phyloP scores from a whole-genome alignment of 257 asterid genomes.

The Primulina eburnea region DNA sequence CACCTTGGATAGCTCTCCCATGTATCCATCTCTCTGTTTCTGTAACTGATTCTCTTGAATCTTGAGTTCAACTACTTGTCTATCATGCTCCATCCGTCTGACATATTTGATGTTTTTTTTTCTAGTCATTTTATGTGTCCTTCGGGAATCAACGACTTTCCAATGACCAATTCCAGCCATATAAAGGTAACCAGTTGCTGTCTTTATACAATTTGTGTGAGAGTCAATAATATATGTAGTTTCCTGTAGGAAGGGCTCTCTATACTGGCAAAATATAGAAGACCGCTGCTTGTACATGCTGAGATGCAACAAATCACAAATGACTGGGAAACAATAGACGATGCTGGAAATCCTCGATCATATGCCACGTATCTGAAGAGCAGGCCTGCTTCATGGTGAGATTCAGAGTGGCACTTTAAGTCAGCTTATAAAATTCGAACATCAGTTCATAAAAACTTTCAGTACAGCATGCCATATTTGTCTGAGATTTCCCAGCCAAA shows the following conservation, averaged over 20 bases:
- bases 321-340: conserved; percentile 31
- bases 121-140: conserved; percentile 98
- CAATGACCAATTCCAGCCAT: conserved; percentile 85
- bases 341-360: conserved; percentile 49
- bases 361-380: conserved; percentile 82
- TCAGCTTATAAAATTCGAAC: background rate
- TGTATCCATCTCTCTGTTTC: background rate
- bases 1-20: conserved; percentile 1
- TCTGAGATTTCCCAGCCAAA: background rate
- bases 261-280: conserved; percentile 69
- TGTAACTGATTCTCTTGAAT: background rate
- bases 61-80: background rate
- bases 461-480: background rate
- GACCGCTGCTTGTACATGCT: conserved; percentile 92
- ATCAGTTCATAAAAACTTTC: background rate
- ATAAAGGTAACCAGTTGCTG: conserved; percentile 56
- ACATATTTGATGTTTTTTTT: conserved; percentile 5
- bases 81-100: conserved; percentile 10
- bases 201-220: background rate
- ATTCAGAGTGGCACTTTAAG: background rate
- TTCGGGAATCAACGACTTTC: conserved; percentile 94
- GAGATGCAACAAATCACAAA: conserved; percentile 53
- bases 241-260: conserved; percentile 66
- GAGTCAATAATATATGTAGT: conserved; percentile 10
- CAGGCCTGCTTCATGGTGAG: conserved; percentile 82